phyloP scores from a whole-genome alignment of 352 stramenopile species.

The Pythium sp. region DNA sequence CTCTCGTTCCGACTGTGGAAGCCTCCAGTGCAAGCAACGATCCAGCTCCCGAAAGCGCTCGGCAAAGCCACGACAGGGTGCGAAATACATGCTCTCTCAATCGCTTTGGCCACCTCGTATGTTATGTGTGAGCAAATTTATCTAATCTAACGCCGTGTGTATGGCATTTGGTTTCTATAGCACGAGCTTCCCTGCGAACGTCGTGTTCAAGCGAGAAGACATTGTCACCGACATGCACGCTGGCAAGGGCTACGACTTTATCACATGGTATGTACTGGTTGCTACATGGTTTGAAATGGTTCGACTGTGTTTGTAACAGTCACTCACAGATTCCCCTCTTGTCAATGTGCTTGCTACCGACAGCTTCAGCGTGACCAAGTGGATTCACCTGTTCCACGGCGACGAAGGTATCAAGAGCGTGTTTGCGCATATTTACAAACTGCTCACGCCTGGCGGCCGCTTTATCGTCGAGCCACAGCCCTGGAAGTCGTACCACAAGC shows the following conservation, averaged over 20 bases:
- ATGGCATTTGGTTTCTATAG: slow-evolving; percentile 15
- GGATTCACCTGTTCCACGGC: slow-evolving; percentile 88
- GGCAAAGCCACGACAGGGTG: slow-evolving; percentile 55
- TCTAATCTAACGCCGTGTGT: background rate
- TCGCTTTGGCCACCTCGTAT: background rate
- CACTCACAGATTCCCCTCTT: background rate
- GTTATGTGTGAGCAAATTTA: background rate
- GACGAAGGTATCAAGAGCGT: slow-evolving; percentile 79
- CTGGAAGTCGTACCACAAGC: slow-evolving; percentile 88
- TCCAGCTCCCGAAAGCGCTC: slow-evolving; percentile 33
- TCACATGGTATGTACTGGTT: slow-evolving; percentile 52
- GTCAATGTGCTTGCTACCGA: background rate
- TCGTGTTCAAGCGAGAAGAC: slow-evolving; percentile 84
- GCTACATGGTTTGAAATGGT: background rate
- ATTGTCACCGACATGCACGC: slow-evolving; percentile 53
- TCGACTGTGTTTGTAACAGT: background rate
- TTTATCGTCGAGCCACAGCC: slow-evolving; percentile 86
- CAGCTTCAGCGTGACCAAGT: slow-evolving; percentile 90
- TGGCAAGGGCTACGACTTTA: slow-evolving; percentile 72
- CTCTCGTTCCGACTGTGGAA: slow-evolving; percentile 75
- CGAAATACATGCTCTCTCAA: slow-evolving; percentile 9
- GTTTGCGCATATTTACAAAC: slow-evolving; percentile 62
- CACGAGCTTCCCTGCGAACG: slow-evolving; percentile 67
- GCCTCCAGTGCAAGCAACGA: slow-evolving; percentile 30
- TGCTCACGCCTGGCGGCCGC: slow-evolving; percentile 61